These are phyloP conservation scores for Boechera retrofracta DNA, from an alignment of 345 rosid species.

Conservation along the genomic window DNA sequence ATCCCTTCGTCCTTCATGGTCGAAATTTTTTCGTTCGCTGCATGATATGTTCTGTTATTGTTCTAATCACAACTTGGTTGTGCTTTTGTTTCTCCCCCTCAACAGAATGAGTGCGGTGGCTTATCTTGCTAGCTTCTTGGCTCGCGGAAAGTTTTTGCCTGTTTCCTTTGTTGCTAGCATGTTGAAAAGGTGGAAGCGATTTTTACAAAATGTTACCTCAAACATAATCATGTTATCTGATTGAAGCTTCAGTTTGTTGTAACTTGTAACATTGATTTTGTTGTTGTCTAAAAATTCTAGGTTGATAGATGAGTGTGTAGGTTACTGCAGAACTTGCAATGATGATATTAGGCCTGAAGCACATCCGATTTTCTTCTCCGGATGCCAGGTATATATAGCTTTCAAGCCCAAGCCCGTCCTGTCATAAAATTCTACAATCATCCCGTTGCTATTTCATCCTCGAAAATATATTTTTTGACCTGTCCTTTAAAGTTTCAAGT, in stretches of 20 bases:
- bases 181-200: constrained; percentile 57
- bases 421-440: neutral
- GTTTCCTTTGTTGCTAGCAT: constrained; percentile 53
- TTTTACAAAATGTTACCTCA: constrained; percentile 9
- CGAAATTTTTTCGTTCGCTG: neutral
- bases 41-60: constrained; percentile 4
- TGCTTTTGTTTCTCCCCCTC: constrained; percentile 16
- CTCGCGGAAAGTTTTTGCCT: constrained; percentile 77
- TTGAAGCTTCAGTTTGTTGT: constrained; percentile 14
- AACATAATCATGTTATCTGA: constrained; percentile 10
- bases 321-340: constrained; percentile 57
- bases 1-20: constrained; percentile 28
- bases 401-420: neutral
- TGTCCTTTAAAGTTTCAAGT: neutral
- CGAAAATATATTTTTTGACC: neutral
- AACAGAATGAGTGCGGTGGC: constrained; percentile 92
- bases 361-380: constrained; percentile 71
- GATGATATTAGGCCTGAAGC: constrained; percentile 60
- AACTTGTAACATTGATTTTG: constrained; percentile 9
- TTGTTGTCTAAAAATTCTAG: constrained; percentile 44
- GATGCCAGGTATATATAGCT: constrained; percentile 70
- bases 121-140: constrained; percentile 90
- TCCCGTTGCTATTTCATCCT: neutral
- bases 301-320: constrained; percentile 75
- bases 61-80: constrained; percentile 23